Percentiles rank a stretch among this genome's conserved stretches.
These are phyloP conservation scores for Puccinia hordei DNA, from an alignment of 1,284 basidiomycete species.

Conservation along the genomic window DNA sequence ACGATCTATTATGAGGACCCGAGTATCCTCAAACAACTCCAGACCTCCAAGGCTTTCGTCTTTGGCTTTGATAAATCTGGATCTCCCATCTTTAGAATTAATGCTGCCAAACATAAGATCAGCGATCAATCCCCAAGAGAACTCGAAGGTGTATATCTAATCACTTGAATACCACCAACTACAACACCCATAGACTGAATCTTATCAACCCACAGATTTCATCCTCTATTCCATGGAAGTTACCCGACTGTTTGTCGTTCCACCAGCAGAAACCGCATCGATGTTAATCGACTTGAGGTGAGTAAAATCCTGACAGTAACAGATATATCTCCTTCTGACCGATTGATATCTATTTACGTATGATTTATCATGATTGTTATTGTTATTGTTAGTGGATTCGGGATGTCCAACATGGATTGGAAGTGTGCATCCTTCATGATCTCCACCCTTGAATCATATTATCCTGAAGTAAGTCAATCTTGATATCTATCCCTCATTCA, in stretches of 20 bases:
- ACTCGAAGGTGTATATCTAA: neutral
- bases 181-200: neutral
- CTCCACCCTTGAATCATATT: slow-evolving; percentile 41
- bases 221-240: slow-evolving; percentile 44
- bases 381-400: slow-evolving; percentile 23
- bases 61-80: slow-evolving; percentile 33
- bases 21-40: slow-evolving; percentile 33
- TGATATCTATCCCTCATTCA: neutral
- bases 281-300: slow-evolving; percentile 37
- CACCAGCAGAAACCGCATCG: slow-evolving; percentile 15
- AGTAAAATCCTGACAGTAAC: neutral
- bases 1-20: neutral
- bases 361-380: neutral
- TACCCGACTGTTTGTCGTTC: slow-evolving; percentile 19
- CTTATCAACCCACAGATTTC: slow-evolving; percentile 7
- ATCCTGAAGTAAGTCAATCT: slow-evolving; percentile 40
- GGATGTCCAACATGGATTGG: slow-evolving; percentile 49
- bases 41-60: slow-evolving; percentile 34
- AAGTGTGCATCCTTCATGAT: slow-evolving; percentile 36
- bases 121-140: slow-evolving; percentile 34
- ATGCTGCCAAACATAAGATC: slow-evolving; percentile 25
- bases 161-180: neutral
- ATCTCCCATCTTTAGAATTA: slow-evolving; percentile 29
- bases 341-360: too few species aligned
- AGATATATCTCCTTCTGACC: neutral